phyloP scores from a whole-genome alignment of 257 asterid species.

The Jacaranda copaia region DNA sequence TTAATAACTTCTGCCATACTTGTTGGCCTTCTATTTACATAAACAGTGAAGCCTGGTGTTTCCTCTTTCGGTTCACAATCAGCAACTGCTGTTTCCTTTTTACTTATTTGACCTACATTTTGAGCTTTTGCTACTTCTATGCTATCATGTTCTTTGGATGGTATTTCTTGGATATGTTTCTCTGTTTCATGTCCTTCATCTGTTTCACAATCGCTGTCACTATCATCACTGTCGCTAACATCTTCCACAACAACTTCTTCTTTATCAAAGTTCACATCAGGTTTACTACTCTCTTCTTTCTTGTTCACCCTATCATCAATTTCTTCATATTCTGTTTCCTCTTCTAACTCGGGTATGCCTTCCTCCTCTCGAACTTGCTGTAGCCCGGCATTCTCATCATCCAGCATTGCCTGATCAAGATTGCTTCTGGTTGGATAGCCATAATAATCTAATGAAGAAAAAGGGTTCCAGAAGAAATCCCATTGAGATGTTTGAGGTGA shows the following conservation, averaged over 20 bases:
- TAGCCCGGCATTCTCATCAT: conserved; percentile 72
- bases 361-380: conserved; percentile 85
- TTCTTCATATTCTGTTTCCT: conserved; percentile 87
- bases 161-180: conserved; percentile 44
- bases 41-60: conserved; percentile 89
- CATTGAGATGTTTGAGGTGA: conserved; percentile 87
- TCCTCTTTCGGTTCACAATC: conserved; percentile 68
- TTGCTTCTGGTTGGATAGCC: conserved; percentile 68
- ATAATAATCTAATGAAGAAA: conserved; percentile 84
- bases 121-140: conserved; percentile 66
- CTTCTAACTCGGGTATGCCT: conserved; percentile 92
- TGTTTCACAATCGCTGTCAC: conserved; percentile 50
- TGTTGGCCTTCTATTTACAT: conserved; percentile 82
- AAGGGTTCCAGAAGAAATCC: conserved; percentile 99
- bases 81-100: conserved; percentile 63
- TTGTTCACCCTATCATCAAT: conserved; percentile 46
- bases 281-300: conserved; percentile 49
- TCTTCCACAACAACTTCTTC: conserved; percentile 84
- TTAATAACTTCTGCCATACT: conserved; percentile 92
- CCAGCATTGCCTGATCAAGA: conserved; percentile 56
- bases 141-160: conserved; percentile 48
- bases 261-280: conserved; percentile 40
- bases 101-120: conserved; percentile 61
- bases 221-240: conserved; percentile 53
- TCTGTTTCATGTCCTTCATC: conserved; percentile 53